Evolutionary conservation across 2,329 filamentous ascomycete genomes (phyloP).

Genomic region (Colletotrichum sp.): DNA sequence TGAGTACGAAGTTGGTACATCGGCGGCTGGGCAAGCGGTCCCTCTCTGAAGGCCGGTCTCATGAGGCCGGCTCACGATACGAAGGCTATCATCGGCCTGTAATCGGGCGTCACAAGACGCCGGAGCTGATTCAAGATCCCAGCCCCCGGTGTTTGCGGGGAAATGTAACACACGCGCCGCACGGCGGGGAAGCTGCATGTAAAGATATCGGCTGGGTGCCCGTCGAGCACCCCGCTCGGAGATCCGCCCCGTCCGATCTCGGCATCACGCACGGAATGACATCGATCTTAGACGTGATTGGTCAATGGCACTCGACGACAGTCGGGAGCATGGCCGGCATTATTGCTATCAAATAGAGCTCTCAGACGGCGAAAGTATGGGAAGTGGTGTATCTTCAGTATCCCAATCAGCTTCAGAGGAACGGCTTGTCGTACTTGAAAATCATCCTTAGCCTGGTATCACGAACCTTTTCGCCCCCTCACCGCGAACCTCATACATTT

Average conservation of each 20-base stretch:
- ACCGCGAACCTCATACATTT: neutral
- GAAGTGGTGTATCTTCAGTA: neutral
- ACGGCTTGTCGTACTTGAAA: neutral
- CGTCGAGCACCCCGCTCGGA: neutral
- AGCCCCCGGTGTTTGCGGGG: neutral
- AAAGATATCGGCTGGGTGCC: conserved; percentile 2
- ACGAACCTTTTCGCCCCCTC: neutral
- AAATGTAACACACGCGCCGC: neutral
- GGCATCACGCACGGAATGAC: conserved; percentile 1
- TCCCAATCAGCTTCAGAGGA: neutral
- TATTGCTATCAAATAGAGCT: neutral
- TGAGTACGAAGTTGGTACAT: neutral
- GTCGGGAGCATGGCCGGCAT: conserved; percentile 5
- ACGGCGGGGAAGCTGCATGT: neutral
- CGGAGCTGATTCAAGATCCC: neutral
- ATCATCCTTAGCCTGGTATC: neutral
- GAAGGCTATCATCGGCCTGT: neutral
- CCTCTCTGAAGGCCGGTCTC: neutral
- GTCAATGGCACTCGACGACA: neutral
- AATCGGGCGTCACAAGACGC: neutral
- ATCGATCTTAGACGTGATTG: neutral
- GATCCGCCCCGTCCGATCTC: conserved; percentile 11
- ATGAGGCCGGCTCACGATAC: neutral
- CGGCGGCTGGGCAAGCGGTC: neutral
- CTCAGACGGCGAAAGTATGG: neutral